These are phyloP conservation scores for Backusella morwellensis DNA, from an alignment of 192 early-diverging fungal species.

Conservation along the genomic window DNA sequence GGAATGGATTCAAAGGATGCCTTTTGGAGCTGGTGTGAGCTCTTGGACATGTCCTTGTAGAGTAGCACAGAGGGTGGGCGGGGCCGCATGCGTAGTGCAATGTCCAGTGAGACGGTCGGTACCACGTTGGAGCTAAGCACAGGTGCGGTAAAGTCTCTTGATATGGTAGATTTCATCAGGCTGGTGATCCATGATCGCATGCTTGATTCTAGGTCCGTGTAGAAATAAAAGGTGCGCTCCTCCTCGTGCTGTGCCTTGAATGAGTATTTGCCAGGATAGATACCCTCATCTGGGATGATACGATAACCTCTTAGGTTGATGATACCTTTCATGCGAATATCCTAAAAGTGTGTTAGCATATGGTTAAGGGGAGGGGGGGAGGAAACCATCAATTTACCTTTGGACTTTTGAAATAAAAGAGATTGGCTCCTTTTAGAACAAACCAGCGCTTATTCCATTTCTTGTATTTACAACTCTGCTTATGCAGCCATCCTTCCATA, in stretches of 20 bases:
- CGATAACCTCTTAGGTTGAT: constrained; percentile 62
- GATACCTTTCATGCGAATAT: constrained; percentile 53
- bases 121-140: constrained; percentile 57
- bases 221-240: constrained; percentile 58
- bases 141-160: constrained; percentile 49
- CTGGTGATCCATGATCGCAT: constrained; percentile 57
- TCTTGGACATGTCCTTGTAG: background rate
- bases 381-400: constrained; percentile 13
- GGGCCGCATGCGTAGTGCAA: constrained; percentile 48
- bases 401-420: constrained; percentile 55
- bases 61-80: constrained; percentile 43
- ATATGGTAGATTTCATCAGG: constrained; percentile 62
- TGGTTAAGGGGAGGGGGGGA: background rate
- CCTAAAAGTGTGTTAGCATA: background rate
- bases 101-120: constrained; percentile 48
- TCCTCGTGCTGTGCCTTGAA: constrained; percentile 58
- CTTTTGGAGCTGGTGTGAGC: background rate
- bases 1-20: background rate
- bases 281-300: constrained; percentile 54
- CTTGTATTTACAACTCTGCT: constrained; percentile 50
- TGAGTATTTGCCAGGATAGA: constrained; percentile 57
- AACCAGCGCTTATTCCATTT: constrained; percentile 58
- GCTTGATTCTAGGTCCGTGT: constrained; percentile 46
- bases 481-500: constrained; percentile 53
- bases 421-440: constrained; percentile 49